Conservation (phyloP, 495 filamentous ascomycete species). For the Podospora conica region DNA sequence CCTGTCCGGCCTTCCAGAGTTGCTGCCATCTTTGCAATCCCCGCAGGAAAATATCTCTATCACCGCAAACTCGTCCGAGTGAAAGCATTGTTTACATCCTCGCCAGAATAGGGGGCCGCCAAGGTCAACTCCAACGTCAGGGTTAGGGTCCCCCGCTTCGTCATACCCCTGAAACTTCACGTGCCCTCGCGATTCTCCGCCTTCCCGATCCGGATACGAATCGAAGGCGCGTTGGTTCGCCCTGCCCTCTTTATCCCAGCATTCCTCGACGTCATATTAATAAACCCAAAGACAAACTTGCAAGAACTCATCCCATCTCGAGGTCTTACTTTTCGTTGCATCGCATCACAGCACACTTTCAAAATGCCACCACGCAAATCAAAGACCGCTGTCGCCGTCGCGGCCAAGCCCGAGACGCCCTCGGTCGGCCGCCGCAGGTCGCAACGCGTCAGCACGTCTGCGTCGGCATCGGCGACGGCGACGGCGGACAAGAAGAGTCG, state of each 20-base stretch:
- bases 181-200: not conserved
- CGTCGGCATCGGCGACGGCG: too few relatives aligned
- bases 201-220: not conserved
- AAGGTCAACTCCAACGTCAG: not conserved
- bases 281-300: not conserved
- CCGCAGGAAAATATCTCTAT: not conserved
- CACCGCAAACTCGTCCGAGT: too few relatives aligned
- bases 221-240: not conserved
- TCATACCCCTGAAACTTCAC: not conserved
- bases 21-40: not conserved
- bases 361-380: not conserved
- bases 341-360: not conserved
- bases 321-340: not conserved
- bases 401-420: conserved; percentile 9
- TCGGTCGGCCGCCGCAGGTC: conserved; percentile 29
- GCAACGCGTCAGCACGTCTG: conserved; percentile 27
- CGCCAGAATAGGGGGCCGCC: not conserved
- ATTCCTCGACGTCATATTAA: not conserved
- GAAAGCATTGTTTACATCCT: not conserved
- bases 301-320: not conserved
- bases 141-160: not conserved
- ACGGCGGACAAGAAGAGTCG: conserved; percentile 30
- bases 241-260: not conserved
- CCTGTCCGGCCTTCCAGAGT: too few relatives aligned
- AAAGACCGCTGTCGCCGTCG: not conserved